These are phyloP conservation scores for Leonotis leonurus DNA, from an alignment of 257 asterid species.

Conservation along the genomic window DNA sequence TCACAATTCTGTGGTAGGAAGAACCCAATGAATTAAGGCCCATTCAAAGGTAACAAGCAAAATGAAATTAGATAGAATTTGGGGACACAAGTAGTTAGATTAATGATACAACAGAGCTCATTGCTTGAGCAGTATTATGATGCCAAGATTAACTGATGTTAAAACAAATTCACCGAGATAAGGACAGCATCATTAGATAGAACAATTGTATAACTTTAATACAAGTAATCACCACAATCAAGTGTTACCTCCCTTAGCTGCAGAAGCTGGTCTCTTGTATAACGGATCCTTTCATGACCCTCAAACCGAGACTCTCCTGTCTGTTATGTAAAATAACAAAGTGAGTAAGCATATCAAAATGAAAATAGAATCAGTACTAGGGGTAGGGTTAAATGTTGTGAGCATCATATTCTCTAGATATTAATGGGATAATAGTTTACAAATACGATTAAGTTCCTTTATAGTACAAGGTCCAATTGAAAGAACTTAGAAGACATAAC, in stretches of 20 bases:
- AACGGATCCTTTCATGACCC: constrained; percentile 57
- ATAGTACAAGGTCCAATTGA: no score
- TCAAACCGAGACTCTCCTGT: constrained; percentile 77
- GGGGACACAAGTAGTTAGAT: neutral
- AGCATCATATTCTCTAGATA: neutral
- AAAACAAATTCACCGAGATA: neutral
- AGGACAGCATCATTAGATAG: neutral
- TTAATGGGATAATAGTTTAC: neutral
- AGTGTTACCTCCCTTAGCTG: constrained; percentile 71
- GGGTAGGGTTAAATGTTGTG: neutral
- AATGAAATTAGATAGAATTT: neutral
- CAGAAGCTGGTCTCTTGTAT: constrained; percentile 72
- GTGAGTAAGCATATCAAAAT: neutral
- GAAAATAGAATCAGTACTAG: neutral
- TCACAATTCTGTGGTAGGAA: neutral
- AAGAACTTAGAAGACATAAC: neutral
- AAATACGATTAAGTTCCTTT: neutral
- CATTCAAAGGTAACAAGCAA: neutral
- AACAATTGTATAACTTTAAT: neutral
- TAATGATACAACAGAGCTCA: neutral
- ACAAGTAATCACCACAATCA: neutral
- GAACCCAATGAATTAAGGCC: no score
- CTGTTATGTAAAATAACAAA: constrained; percentile 31
- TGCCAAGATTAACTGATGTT: neutral
- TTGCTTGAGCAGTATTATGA: neutral